Evolutionary conservation across 805 yeast species (phyloP).

Genomic region (Lipomyces spencermartinsiae): DNA sequence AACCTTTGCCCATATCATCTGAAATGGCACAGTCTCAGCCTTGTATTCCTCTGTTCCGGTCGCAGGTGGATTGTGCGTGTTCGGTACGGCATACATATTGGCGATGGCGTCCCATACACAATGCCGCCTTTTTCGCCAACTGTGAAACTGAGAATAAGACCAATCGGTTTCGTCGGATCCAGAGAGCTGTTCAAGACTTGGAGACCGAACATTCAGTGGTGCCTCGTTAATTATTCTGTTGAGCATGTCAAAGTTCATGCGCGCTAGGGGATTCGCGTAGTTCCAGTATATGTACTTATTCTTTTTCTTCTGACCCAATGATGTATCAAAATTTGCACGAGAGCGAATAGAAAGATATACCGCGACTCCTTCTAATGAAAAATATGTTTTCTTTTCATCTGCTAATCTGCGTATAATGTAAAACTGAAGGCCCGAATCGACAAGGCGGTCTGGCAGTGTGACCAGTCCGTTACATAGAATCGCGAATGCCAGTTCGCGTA

Average conservation of each 20-base stretch:
- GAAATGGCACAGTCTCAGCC: conserved; percentile 3
- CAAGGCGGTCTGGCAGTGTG: conserved; percentile 2
- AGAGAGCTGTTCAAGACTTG: not conserved
- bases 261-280: conserved; percentile 3
- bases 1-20: not conserved
- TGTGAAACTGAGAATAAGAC: not conserved
- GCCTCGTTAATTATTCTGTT: not conserved
- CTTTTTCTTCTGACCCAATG: not conserved
- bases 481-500: conserved; percentile 3
- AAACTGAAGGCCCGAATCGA: conserved; percentile 7
- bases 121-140: conserved; percentile 3
- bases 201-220: not conserved
- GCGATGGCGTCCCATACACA: conserved; percentile 6
- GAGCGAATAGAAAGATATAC: conserved; percentile 8
- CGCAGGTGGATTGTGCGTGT: not conserved
- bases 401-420: not conserved
- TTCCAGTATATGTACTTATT: not conserved
- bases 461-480: not conserved
- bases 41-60: not conserved
- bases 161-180: not conserved
- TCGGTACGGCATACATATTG: not conserved
- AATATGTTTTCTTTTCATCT: not conserved
- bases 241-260: conserved; percentile 2
- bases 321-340: not conserved
- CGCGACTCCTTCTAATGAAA: not conserved